Conservation (phyloP, 2,329 filamentous ascomycete species). For the Tothia fuscella region DNA sequence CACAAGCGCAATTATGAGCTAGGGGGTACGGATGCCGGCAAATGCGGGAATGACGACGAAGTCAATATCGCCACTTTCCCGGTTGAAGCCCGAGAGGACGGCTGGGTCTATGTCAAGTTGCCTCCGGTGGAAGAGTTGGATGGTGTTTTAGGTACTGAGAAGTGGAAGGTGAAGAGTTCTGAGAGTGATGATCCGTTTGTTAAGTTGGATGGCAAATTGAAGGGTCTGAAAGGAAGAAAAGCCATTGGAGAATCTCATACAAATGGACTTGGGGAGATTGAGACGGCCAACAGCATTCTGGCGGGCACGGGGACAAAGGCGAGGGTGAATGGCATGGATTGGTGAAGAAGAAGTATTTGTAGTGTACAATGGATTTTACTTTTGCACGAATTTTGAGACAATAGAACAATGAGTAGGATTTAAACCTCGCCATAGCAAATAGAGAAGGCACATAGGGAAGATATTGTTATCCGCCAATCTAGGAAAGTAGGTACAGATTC, state of each 20-base stretch:
- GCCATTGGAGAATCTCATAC: conserved; percentile 30
- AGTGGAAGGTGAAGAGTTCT: conserved; percentile 65
- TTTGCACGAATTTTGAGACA: not conserved
- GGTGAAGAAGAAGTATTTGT: conserved; percentile 3
- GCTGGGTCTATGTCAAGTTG: conserved; percentile 67
- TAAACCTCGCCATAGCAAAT: too few species aligned
- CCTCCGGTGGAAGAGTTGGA: conserved; percentile 75
- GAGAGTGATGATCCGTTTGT: conserved; percentile 48
- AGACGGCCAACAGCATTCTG: conserved; percentile 9
- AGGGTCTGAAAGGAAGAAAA: conserved; percentile 42
- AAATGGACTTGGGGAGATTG: conserved; percentile 23
- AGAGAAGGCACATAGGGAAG: too few species aligned
- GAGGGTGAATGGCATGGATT: conserved; percentile 9
- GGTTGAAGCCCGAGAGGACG: conserved; percentile 62
- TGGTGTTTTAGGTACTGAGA: conserved; percentile 60
- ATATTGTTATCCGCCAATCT: too few species aligned
- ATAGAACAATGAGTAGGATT: not conserved
- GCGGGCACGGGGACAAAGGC: conserved; percentile 5
- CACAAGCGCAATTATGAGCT: conserved; percentile 88
- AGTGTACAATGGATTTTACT: not conserved
- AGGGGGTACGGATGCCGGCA: conserved; percentile 49
- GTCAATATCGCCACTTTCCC: conserved; percentile 76
- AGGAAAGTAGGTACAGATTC: too few species aligned
- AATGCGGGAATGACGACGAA: conserved; percentile 60
- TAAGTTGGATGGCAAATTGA: conserved; percentile 43